Evolutionary conservation across 2,329 filamentous ascomycete species (phyloP).

Genomic region (Ascochyta koolunga): DNA sequence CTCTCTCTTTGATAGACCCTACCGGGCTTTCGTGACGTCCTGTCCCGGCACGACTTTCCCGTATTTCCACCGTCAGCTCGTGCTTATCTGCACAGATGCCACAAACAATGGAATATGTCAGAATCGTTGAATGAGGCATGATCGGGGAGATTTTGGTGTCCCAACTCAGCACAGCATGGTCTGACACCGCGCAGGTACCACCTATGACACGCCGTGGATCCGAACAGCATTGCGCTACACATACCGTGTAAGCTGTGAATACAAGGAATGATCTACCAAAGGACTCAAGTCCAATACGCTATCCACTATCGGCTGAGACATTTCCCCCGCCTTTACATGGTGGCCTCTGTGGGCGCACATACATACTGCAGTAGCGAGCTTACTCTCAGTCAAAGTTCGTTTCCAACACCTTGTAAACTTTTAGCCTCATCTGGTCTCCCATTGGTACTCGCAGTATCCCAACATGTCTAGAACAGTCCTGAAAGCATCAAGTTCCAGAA

Average conservation of each 20-base stretch:
- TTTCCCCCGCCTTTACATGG: constrained; percentile 11
- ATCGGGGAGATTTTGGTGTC: constrained; percentile 1
- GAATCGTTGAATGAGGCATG: background rate
- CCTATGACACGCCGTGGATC: constrained; percentile 19
- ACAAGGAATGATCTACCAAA: constrained; percentile 3
- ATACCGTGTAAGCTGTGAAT: constrained; percentile 19
- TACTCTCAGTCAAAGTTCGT: constrained; percentile 10
- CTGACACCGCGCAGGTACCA: constrained; percentile 17
- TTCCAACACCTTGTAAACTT: constrained; percentile 3
- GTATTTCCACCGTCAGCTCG: constrained; percentile 18
- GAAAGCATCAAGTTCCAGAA: background rate
- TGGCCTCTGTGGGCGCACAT: constrained; percentile 1
- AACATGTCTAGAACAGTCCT: background rate
- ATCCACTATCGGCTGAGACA: background rate
- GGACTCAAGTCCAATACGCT: background rate
- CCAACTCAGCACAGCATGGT: constrained; percentile 9
- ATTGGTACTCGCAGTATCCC: constrained; percentile 1
- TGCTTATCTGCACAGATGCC: constrained; percentile 11
- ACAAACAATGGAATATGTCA: constrained; percentile 15
- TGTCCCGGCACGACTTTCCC: constrained; percentile 21
- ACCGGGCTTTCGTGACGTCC: constrained; percentile 20
- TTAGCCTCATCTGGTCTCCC: too few relatives aligned
- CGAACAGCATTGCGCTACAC: constrained; percentile 14
- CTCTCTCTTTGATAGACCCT: constrained; percentile 1
- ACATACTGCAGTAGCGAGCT: constrained; percentile 15